Percentiles rank a stretch among this genome's conserved stretches.
Conservation (phyloP, 805 yeast genomes). For the Zygosaccharomyces pseudorouxii region DNA sequence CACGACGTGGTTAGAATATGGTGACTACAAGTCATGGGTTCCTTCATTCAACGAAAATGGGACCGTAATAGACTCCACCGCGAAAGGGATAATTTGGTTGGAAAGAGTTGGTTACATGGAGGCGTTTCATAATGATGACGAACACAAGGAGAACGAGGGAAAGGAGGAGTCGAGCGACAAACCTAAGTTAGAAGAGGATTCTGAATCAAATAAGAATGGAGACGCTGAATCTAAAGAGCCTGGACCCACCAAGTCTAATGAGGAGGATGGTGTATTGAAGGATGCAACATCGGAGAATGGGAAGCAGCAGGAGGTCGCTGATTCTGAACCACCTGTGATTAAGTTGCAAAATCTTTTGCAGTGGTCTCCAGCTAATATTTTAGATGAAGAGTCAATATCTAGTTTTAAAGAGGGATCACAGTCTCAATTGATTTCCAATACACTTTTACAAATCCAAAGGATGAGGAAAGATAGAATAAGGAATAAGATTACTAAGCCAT, state of each 20-base stretch:
- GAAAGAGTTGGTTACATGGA: constrained; percentile 49
- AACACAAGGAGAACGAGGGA: constrained; percentile 5
- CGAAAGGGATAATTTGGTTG: constrained; percentile 50
- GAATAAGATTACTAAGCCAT: constrained; percentile 37
- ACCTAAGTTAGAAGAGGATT: constrained; percentile 15
- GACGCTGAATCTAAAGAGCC: neutral
- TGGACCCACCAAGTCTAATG: neutral
- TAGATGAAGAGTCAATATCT: constrained; percentile 50
- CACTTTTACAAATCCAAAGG: constrained; percentile 46
- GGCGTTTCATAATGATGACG: constrained; percentile 17
- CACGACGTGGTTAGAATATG: constrained; percentile 58
- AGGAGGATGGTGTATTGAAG: neutral
- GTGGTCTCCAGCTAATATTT: constrained; percentile 47
- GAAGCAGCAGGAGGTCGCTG: neutral
- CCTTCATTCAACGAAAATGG: constrained; percentile 60
- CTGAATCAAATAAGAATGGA: neutral
- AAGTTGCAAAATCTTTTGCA: constrained; percentile 41
- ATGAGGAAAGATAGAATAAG: constrained; percentile 45
- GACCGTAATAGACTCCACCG: constrained; percentile 47
- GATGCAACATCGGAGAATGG: neutral
- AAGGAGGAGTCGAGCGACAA: constrained; percentile 3
- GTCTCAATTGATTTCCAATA: constrained; percentile 40
- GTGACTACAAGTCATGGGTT: constrained; percentile 52
- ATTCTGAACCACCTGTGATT: constrained; percentile 16
- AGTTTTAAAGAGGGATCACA: constrained; percentile 42